Percentiles rank a stretch among this genome's conserved stretches.
Evolutionary conservation across 1,284 basidiomycete species (phyloP).

Genomic region (Boletus calvinii): DNA sequence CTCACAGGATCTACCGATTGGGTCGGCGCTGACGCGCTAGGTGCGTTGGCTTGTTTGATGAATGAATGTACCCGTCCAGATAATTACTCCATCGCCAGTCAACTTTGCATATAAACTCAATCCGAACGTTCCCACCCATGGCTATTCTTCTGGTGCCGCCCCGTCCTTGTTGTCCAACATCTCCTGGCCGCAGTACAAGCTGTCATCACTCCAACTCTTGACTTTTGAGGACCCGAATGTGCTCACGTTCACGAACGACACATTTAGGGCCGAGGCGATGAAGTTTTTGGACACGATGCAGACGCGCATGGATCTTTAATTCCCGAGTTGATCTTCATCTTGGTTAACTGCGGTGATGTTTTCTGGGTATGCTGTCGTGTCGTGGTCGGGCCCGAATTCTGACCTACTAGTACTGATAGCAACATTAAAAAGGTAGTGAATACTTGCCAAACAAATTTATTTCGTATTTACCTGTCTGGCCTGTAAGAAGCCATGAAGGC

Average conservation of each 20-base stretch:
- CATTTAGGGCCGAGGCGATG: not conserved
- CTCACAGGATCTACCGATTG: not conserved
- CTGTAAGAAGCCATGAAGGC: no score
- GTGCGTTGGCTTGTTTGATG: not conserved
- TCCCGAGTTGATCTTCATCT: not conserved
- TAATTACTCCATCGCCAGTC: not conserved
- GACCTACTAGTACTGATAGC: no score
- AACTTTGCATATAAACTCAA: not conserved
- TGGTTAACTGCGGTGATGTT: no score
- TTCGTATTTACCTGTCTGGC: no score
- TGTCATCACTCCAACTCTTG: not conserved
- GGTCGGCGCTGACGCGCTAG: not conserved
- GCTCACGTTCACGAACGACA: not conserved
- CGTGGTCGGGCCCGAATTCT: no score
- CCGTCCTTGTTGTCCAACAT: not conserved
- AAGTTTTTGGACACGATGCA: not conserved
- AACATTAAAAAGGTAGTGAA: no score
- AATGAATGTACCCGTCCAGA: not conserved
- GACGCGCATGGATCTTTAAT: not conserved
- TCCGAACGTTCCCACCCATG: not conserved
- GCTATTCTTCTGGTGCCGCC: not conserved
- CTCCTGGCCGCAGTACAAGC: not conserved
- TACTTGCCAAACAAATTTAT: no score
- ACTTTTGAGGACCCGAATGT: not conserved
- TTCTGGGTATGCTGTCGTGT: no score